phyloP scores from a whole-genome alignment of 192 early-diverging fungal genomes.

The Rhizoclosmatium sp. region DNA sequence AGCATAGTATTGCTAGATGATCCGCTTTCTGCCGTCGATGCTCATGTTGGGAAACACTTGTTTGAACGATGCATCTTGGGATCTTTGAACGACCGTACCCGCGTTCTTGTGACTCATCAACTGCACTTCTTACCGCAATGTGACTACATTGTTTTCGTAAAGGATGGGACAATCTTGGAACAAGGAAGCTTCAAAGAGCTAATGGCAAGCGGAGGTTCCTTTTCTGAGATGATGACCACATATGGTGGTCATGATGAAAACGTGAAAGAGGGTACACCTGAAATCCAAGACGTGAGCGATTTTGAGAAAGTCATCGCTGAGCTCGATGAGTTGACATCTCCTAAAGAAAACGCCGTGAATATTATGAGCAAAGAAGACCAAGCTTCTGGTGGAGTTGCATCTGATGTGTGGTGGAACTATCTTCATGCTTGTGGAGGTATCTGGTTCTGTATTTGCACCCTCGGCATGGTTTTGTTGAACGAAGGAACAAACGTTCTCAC shows the following conservation, averaged over 20 bases:
- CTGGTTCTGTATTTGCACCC: slow-evolving; percentile 53
- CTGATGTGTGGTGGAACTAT: slow-evolving; percentile 74
- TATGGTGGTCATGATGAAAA: slow-evolving; percentile 15
- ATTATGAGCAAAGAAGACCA: slow-evolving; percentile 76
- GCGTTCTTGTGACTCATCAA: slow-evolving; percentile 75
- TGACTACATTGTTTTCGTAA: slow-evolving; percentile 69
- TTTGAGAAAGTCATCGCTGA: not conserved
- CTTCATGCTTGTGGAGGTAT: slow-evolving; percentile 67
- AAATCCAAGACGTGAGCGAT: no score
- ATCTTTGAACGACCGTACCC: slow-evolving; percentile 56
- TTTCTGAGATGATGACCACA: not conserved
- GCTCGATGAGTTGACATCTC: not conserved
- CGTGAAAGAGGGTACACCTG: not conserved
- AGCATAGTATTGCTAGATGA: slow-evolving; percentile 80
- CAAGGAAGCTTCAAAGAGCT: slow-evolving; percentile 63
- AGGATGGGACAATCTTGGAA: slow-evolving; percentile 68
- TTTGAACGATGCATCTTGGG: slow-evolving; percentile 65
- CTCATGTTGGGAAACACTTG: slow-evolving; percentile 68
- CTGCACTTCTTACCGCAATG: slow-evolving; percentile 63
- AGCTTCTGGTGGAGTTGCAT: slow-evolving; percentile 74
- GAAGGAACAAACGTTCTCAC: slow-evolving; percentile 67
- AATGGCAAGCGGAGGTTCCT: slow-evolving; percentile 47
- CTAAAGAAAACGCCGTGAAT: slow-evolving; percentile 18
- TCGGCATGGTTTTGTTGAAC: slow-evolving; percentile 58
- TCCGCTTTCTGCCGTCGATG: slow-evolving; percentile 74